Evolutionary conservation across 1,139 yeast species (phyloP), one percentile per base, ranked within the genome.

Genomic region (Zygosaccharomyces sapae): DNA sequence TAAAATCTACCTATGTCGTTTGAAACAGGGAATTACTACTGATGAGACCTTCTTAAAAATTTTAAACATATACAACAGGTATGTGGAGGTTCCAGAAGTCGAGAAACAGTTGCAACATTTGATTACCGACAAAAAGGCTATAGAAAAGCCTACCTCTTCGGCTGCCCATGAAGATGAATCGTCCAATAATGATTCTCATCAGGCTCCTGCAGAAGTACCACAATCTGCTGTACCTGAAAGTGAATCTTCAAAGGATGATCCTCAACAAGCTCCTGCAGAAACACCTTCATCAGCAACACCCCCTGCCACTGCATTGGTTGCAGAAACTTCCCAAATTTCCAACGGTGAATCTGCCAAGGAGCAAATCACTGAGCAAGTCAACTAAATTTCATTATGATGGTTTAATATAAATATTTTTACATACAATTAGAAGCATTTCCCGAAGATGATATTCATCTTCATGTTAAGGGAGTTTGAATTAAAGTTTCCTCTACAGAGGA

Each of bases 161-260:
- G 5, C 24, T n/a, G 12, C 36, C 8, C 19, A 7, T 7, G 22
- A 33, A 33, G 12, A 33, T 2, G 20, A 24, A n/a, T 38, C 31
- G 20, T 19, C 42, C 9, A 10, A 29, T 3, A 29, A 8, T 30
- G 13, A 30, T 10, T 18, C 25, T 9, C n/a, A 25, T 22, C 31
- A 37, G 29, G n/a, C 31, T n/a, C 20, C 31, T 37, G n/a, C 12
- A 4, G 31, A 24, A 5, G n/a, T 10, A 12, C 12, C 40, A 9
- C 31, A 5, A 10, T 57, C 86, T 82, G 58, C 75, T 92, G 53
- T 81, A 81, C 66, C 74, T 79, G 67, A 88, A 85, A 72, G 96
- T 96, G 3, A 70, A 80, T 62, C 69, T 78, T n/a, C 87, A 83
- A 61, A 79, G 97, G 69, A 27, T 27, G 5, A 27, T 12, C n/a